Base-by-base conservation (phyloP, 345 rosid species). In the Populus deltoides region DNA sequence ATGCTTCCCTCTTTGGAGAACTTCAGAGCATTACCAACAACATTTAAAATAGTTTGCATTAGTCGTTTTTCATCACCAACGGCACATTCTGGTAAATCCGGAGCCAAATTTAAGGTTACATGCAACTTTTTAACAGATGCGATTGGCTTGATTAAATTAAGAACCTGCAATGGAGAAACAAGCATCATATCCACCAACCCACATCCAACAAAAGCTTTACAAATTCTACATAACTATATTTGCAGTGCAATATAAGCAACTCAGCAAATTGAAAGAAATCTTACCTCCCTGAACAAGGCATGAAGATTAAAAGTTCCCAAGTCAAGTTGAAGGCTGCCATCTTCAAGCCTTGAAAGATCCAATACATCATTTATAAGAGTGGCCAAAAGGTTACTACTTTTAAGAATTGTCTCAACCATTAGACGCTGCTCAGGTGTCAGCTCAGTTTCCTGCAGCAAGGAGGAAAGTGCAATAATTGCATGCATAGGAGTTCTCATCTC, bases 401-500 rank as follows among this genome's bases (percentile, higher is more conserved):
- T 97, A 71, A 97, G 91, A 77, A 97, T 90, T 7, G 98, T 97
- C 84, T 97, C 99, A 77, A 97, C 90, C 98, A 97, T 97, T 80
- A 93, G 80, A 16, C 97, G 94, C 73, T 97, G 99, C 84, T 97
- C 98, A 24, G 97, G 92, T 51, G 94, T 91, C 86, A 97, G 80
- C 81, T 94, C 92, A 13, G 99, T 94, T 84, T 97, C 99, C 89
- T 90, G 99, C 47, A 97, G 93, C 79, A 97, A 83, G n/a, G 98
- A 94, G 70, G 99, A 94, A 73, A 97, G 94, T 55, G 99, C 99
- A 38, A 97, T 91, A 79, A 94, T 87, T 8, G 96, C 98, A 80
- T 97, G 97, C 99, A 97, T 97, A 8, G 99, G 99, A 41, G 97
- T 97, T 81, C 97, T 89, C 99, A 97, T 97, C 83, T 97, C 98